Evolutionary conservation across 768 basidiomycete genomes (phyloP).

Genomic region (Suillus luteus): DNA sequence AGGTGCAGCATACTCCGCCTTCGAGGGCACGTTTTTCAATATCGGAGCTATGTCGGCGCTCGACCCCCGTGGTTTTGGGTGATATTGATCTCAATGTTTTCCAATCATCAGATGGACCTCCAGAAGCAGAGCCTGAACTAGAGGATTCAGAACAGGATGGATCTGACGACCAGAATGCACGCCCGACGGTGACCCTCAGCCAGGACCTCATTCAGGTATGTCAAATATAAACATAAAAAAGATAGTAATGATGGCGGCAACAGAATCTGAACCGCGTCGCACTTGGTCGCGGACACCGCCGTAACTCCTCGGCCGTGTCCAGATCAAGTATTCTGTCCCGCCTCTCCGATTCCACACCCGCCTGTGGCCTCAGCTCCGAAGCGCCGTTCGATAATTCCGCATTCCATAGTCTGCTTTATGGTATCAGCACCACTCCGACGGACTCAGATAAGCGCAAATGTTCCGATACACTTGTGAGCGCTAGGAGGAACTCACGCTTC

Average conservation of each 20-base stretch:
- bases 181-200: slow-evolving; percentile 24
- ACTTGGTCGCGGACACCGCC: slow-evolving; percentile 22
- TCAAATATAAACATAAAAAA: not conserved
- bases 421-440: not conserved
- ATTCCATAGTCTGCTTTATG: slow-evolving; percentile 15
- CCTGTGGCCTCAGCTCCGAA: slow-evolving; percentile 10
- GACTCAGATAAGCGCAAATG: slow-evolving; percentile 16
- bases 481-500: slow-evolving; percentile 20
- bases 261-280: slow-evolving; percentile 26
- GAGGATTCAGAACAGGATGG: slow-evolving; percentile 15
- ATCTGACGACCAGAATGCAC: slow-evolving; percentile 4
- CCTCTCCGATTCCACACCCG: slow-evolving; percentile 24
- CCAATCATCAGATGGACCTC: slow-evolving; percentile 15
- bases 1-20: slow-evolving; percentile 18
- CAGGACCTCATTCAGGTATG: slow-evolving; percentile 35
- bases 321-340: slow-evolving; percentile 23
- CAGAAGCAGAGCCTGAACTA: slow-evolving; percentile 21
- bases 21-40: slow-evolving; percentile 19
- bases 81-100: slow-evolving; percentile 29
- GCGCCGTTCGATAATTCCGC: slow-evolving; percentile 27
- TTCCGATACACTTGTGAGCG: slow-evolving; percentile 2
- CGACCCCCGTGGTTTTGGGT: slow-evolving; percentile 29
- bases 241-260: not conserved
- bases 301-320: slow-evolving; percentile 26
- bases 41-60: slow-evolving; percentile 27